Conservation (phyloP, 805 yeast genomes). For the Nakazawaea pomicola region DNA sequence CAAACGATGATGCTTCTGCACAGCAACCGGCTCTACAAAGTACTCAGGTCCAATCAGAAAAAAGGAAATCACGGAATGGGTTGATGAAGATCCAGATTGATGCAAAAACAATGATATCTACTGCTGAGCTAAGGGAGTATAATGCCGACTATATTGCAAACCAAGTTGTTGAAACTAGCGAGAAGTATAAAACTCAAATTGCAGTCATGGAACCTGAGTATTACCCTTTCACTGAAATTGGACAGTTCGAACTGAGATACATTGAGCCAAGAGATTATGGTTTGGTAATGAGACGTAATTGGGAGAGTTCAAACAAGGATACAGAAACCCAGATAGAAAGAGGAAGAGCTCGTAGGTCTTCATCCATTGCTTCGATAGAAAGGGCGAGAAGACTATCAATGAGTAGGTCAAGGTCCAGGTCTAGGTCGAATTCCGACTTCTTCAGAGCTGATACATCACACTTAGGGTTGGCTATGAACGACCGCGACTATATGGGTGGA, state of each 20-base stretch:
- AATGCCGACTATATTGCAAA: neutral
- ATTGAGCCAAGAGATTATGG: neutral
- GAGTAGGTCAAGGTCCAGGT: neutral
- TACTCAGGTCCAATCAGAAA: no score
- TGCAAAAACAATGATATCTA: neutral
- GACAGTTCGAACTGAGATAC: neutral
- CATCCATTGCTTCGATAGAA: constrained; percentile 24
- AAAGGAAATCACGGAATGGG: no score
- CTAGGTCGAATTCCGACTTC: constrained; percentile 1
- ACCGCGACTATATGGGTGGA: no score
- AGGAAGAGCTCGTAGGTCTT: constrained; percentile 15
- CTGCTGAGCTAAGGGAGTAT: neutral
- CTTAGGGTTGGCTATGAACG: no score
- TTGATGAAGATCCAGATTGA: neutral
- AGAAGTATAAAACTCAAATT: neutral
- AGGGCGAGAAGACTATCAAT: constrained; percentile 19
- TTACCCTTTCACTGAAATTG: neutral
- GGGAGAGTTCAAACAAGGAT: neutral
- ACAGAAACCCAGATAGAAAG: neutral
- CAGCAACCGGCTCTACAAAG: no score
- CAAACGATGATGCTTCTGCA: no score
- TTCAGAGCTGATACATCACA: no score
- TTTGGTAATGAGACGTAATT: neutral
- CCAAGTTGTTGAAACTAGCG: constrained; percentile 1
- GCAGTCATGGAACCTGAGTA: neutral